Evolutionary conservation across 495 filamentous ascomycete species (phyloP), one percentile per base, ranked within the genome.

Genomic region (Penicillium parvum): DNA sequence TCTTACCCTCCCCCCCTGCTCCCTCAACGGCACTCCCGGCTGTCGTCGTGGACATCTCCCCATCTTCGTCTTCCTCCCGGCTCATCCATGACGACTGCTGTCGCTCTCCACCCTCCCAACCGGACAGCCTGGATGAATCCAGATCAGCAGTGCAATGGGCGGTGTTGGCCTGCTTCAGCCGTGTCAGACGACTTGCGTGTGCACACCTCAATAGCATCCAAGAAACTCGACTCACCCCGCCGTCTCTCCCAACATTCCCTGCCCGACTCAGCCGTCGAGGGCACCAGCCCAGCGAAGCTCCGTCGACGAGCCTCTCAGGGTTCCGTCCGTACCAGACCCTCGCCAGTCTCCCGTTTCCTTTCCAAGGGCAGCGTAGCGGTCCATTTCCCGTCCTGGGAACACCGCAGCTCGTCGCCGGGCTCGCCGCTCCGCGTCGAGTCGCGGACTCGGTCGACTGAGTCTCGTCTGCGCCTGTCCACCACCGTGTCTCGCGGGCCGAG

Each of bases 271-370:
- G 49, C 30, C 17, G 5, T 20, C 12, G 44, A 43, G 10, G 40
- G 49, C 33, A 50, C 53, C 3, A 37, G 51, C 33, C 55, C 61
- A 52, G 45, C 55, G 8, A 68, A 61, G 43, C 43, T 61, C 16
- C 57, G 57, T 21, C 64, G 68, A 42, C 60, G 68, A 52, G 65
- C 68, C 34, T 71, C 68, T 4, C 65, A 69, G 54, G 63, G 68
- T 14, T 71, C 66, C 2, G 28, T 71, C 6, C 51, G 65, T 12
- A 61, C 64, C 7, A 64, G 59, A 50, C 65, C 65, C 1, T 69
- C 68, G 6, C 45, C 63, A 3, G 63, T 69, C 25, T 68, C 68
- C 28, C 64, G 65, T 1, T 71, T 69, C 27, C 49, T 69, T 7
- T 65, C 68, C 40, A 64, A 62, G 45, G 63, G 63, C 40, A 69